Evolutionary conservation across 352 stramenopile genomes (phyloP).

Genomic region (Phytophthora hibernalis): DNA sequence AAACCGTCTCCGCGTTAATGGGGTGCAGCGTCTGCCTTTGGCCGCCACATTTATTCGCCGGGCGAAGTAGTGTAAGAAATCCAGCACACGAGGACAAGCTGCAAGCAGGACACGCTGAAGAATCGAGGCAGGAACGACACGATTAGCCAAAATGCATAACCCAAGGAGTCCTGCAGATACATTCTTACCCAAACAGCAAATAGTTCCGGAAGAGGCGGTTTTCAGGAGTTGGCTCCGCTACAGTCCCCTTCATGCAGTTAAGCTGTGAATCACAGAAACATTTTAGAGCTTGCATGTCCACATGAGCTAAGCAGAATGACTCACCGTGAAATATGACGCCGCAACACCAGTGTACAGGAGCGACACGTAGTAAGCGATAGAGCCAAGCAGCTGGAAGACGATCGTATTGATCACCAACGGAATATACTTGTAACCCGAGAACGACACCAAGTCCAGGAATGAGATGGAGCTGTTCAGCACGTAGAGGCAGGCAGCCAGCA

Average conservation of each 20-base stretch:
- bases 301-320: not conserved
- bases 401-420: slow-evolving; percentile 96
- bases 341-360: slow-evolving; percentile 94
- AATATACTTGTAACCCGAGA: slow-evolving; percentile 99
- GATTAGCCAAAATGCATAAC: not conserved
- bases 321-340: slow-evolving; percentile 95
- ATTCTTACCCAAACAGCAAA: slow-evolving; percentile 77
- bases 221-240: slow-evolving; percentile 74
- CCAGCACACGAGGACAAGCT: slow-evolving; percentile 84
- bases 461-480: slow-evolving; percentile 93
- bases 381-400: slow-evolving; percentile 85
- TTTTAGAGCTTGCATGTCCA: slow-evolving; percentile 8
- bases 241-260: slow-evolving; percentile 90
- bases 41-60: slow-evolving; percentile 45
- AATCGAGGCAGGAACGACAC: slow-evolving; percentile 1
- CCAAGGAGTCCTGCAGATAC: not conserved
- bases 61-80: slow-evolving; percentile 87
- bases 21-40: slow-evolving; percentile 10
- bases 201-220: slow-evolving; percentile 89
- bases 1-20: not conserved
- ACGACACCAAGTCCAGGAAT: slow-evolving; percentile 96
- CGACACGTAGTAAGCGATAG: slow-evolving; percentile 91
- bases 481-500: slow-evolving; percentile 95
- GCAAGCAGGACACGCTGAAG: slow-evolving; percentile 77
- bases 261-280: slow-evolving; percentile 47